Base-by-base conservation (phyloP, 2,329 filamentous ascomycete genomes). In the Furcasterigmium sp. region DNA sequence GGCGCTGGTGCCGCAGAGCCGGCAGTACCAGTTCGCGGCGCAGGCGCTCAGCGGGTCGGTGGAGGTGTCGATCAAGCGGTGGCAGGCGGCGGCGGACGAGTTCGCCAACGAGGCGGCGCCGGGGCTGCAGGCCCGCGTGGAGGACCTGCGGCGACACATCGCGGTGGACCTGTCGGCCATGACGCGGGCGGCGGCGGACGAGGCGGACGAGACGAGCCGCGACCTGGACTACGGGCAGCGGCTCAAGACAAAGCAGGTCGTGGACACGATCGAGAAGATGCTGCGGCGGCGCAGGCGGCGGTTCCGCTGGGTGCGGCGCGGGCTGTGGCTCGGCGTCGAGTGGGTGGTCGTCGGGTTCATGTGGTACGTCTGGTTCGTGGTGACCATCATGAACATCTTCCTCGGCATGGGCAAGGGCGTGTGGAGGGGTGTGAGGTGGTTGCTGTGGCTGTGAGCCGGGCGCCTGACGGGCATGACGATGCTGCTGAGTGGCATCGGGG, bases 341-440 rank as follows among this genome's bases (percentile, higher is more conserved):
- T 96, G 90, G 89, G 69, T 81, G 39, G 75, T 97, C 15, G 81
- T 97, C 30, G 87, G 86, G 4, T 78, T 94, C 53, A 88, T 97
- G 82, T 96, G 93, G 90, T 89, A 85, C 64, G 83, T 94, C 14
- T 97, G 91, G 90, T 80, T 94, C 46, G 71, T 95, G 26, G 91
- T 96, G 19, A 86, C 90, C 60, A 71, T 91, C 19, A 70, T 85
- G 41, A 78, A 87, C 46, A 62, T 87, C 13, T 65, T 86, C 28
- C 68, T 82, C 46, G 81, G 82, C 10, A 53, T 85, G 2, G 75
- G 84, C 36, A 76, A 76, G 37, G 82, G 81, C 3, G 56, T 79
- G 0, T 68, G 80, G 39, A 66, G 70, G 10, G 74, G 77, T 9
- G 70, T 86, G n/a, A 75, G 76, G 57, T 97, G 91, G 91, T 64